phyloP scores from a whole-genome alignment of 1,284 basidiomycete genomes.

The Papiliotrema nemorosa region DNA sequence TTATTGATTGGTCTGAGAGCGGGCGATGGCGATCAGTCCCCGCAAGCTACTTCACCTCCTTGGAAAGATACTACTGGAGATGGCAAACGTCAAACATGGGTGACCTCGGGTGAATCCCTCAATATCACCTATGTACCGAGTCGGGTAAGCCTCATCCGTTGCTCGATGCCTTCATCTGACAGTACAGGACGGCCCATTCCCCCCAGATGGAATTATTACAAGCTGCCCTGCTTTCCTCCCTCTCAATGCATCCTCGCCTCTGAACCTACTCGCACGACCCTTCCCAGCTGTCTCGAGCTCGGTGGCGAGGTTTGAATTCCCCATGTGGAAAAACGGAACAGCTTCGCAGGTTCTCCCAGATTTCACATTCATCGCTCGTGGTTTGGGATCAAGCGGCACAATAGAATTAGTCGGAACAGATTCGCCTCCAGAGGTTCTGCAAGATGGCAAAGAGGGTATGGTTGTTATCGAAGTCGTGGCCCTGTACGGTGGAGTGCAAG shows the following conservation, averaged over 20 bases:
- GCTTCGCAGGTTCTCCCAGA: slow-evolving; percentile 17
- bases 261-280: slow-evolving; percentile 28
- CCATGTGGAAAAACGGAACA: slow-evolving; percentile 15
- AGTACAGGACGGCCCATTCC: slow-evolving; percentile 34
- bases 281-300: slow-evolving; percentile 25
- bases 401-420: slow-evolving; percentile 44
- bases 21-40: background rate
- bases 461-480: slow-evolving; percentile 44
- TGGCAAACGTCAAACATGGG: slow-evolving; percentile 11
- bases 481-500: slow-evolving; percentile 24
- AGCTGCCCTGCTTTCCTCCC: slow-evolving; percentile 35
- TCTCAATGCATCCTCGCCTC: slow-evolving; percentile 26
- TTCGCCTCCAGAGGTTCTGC: slow-evolving; percentile 22
- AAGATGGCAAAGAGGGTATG: slow-evolving; percentile 29
- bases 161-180: slow-evolving; percentile 1
- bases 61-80: slow-evolving; percentile 13
- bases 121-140: slow-evolving; percentile 32
- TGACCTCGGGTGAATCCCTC: slow-evolving; percentile 16
- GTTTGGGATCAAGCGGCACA: slow-evolving; percentile 41
- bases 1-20: slow-evolving; percentile 29
- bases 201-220: slow-evolving; percentile 32
- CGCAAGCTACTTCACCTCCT: background rate
- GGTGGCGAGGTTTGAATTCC: slow-evolving; percentile 33
- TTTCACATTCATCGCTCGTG: slow-evolving; percentile 37
- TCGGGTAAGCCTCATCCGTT: slow-evolving; percentile 21